These are phyloP conservation scores for Leishmania major DNA, from an alignment of 208 protist species.

Conservation along the genomic window DNA sequence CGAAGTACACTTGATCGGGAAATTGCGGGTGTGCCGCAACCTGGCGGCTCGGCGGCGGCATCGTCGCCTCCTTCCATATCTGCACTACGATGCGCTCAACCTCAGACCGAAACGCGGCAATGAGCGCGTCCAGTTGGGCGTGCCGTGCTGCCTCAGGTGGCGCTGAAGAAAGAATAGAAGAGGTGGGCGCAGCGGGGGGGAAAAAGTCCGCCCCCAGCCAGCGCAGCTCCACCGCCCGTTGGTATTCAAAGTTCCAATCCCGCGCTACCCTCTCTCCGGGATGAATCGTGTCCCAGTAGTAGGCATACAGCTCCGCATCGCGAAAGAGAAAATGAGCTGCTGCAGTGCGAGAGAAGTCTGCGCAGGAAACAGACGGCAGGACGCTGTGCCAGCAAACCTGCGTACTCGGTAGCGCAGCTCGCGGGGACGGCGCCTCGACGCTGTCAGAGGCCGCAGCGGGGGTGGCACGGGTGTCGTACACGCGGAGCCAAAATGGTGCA, in stretches of 20 bases:
- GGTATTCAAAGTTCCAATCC: conserved; percentile 62
- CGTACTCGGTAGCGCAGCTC: neutral
- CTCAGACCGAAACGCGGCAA: conserved; percentile 32
- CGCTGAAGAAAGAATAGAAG: neutral
- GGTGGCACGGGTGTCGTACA: conserved; percentile 39
- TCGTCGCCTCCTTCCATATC: conserved; percentile 46
- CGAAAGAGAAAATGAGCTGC: conserved; percentile 23
- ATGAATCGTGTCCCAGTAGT: conserved; percentile 43
- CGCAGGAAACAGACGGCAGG: neutral
- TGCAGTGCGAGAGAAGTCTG: neutral
- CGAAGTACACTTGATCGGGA: conserved; percentile 34
- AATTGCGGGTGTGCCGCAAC: conserved; percentile 21
- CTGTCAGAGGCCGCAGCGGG: neutral
- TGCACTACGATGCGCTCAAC: conserved; percentile 34
- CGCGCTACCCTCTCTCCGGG: neutral
- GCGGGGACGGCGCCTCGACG: neutral
- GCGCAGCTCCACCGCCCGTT: conserved; percentile 38
- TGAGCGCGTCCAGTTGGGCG: neutral
- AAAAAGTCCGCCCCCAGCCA: conserved; percentile 1
- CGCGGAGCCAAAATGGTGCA: conserved; percentile 32
- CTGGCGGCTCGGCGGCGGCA: conserved; percentile 32
- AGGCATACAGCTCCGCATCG: conserved; percentile 32
- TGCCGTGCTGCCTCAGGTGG: neutral
- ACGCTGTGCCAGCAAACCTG: neutral
- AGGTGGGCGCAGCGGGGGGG: too few relatives aligned